Base-by-base conservation (phyloP, 2,329 filamentous ascomycete species). In the Curvularia verruculosa region DNA sequence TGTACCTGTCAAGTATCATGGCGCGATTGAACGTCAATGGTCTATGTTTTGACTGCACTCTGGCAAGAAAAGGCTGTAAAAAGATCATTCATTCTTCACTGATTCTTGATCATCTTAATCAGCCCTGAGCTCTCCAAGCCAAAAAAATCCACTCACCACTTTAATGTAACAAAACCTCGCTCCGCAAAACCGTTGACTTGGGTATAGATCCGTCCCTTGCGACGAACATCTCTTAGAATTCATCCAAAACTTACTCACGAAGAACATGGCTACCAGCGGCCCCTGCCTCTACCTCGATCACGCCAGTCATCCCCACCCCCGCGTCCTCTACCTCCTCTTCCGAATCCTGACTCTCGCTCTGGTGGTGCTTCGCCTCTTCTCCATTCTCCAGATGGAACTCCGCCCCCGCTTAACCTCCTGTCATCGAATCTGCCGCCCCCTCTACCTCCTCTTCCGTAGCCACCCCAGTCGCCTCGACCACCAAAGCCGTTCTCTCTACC, bases 301-400 rank as follows among this genome's bases (percentile, higher is more conserved):
- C 67, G 60, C 59, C 67, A 68, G 23, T 60, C 65, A 48, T 65
- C 61, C 2, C 63, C 64, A 31, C 65, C 75, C 28, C 76, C 71
- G 50, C 76, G 74, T 48, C 75, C 75, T 54, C 79, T 78, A 50
- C 72, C 64, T 46, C 70, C 65, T 47, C 68, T 59, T 31, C 69
- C 67, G 46, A 63, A 66, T 8, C 64, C 61, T 5, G 54, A 45
- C 31, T 79, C 80, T 34, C 69, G 57, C 21, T 86, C 82, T 1
- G 87, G 87, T 48, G 88, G 69, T 52, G 80, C 81, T 69, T 89
- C 87, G 0, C 88, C 88, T 63, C 87, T 82, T 61, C 85, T 82
- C 87, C 87, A 90, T 67, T 89, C 87, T 1, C 87, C 87, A 41
- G 75, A 75, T 0, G 85, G 82, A 3, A 82, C 65, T 69, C 74